Evolutionary conservation across 352 stramenopile genomes (phyloP), one percentile per base, ranked within the genome.

Genomic region (Elongisporangium undulatum): DNA sequence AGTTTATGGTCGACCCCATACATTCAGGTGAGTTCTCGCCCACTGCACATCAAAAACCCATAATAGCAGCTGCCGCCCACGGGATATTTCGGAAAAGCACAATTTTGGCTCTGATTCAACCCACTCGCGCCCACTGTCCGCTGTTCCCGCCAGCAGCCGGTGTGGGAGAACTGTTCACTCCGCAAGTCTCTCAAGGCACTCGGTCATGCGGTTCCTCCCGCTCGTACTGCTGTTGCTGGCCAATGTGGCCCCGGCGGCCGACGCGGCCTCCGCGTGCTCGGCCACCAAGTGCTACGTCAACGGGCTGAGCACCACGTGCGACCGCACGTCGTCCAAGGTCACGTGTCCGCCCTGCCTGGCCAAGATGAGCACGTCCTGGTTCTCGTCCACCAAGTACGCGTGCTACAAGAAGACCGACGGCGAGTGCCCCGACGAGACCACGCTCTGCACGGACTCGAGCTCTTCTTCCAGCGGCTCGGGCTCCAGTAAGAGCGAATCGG

Each of bases 271-370:
- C 4, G 65, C 82, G n/a, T 83, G 73, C 50, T 63, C 9, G 29
- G 71, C 59, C 0, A 56, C 76, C 21, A 69, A 74, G 50, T 86
- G 76, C 65, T 80, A 79, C 51, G 67, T 82, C 59, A 67, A 83
- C 29, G 74, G 72, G 20, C 69, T 55, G 24, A 65, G 64, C n/a
- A 67, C 63, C 9, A 64, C 75, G 15, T 87, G 77, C 61, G 56
- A 85, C 62, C 73, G 72, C 19, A 69, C 63, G 6, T 41, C 29
- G 5, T 15, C 4, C 9, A 63, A 69, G 49, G 68, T 68, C 48
- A 73, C 65, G 38, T 87, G 77, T 56, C 69, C 78, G n/a, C 72
- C 61, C 29, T 87, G 77, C 38, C 20, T 87, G 21, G 59, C 26
- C 21, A 58, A 74, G 55, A 64, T 62, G 29, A 55, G 57, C 49